Conservation (phyloP, 805 yeast species). For the Candida yuanshanica region DNA sequence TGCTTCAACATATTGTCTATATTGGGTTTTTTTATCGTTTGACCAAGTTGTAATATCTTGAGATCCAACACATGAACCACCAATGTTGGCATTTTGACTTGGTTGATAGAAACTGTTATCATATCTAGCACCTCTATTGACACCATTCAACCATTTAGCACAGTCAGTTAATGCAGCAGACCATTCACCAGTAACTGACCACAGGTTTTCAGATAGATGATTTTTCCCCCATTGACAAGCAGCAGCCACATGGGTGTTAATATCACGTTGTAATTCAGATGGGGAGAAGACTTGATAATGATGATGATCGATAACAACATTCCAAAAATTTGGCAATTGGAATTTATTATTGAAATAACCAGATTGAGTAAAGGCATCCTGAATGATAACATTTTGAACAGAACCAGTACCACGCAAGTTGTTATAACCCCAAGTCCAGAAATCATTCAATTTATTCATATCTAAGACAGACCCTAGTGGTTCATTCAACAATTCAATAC, state of each 20-base stretch:
- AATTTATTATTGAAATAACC: constrained; percentile 61
- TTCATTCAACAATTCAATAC: constrained; percentile 83
- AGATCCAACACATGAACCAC: constrained; percentile 58
- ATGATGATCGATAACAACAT: constrained; percentile 81
- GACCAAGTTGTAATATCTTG: constrained; percentile 54
- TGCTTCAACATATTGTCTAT: constrained; percentile 77
- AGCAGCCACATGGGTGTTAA: constrained; percentile 55
- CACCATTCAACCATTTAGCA: constrained; percentile 85
- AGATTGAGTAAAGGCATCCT: constrained; percentile 70
- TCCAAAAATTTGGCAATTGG: constrained; percentile 41
- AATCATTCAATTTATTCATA: constrained; percentile 51
- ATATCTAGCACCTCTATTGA: constrained; percentile 74
- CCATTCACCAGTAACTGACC: constrained; percentile 86
- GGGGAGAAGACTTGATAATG: constrained; percentile 80
- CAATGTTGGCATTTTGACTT: constrained; percentile 27
- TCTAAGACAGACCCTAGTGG: constrained; percentile 74
- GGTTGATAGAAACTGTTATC: constrained; percentile 45
- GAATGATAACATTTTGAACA: constrained; percentile 58
- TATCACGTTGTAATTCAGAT: constrained; percentile 49
- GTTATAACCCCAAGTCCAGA: constrained; percentile 57
- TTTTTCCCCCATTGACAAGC: constrained; percentile 48
- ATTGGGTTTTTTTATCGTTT: constrained; percentile 44
- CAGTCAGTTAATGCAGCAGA: constrained; percentile 91
- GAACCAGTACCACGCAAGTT: constrained; percentile 52
- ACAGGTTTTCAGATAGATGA: constrained; percentile 49